phyloP scores from a whole-genome alignment of 2,329 filamentous ascomycete species.

The Xylaria sp. region DNA sequence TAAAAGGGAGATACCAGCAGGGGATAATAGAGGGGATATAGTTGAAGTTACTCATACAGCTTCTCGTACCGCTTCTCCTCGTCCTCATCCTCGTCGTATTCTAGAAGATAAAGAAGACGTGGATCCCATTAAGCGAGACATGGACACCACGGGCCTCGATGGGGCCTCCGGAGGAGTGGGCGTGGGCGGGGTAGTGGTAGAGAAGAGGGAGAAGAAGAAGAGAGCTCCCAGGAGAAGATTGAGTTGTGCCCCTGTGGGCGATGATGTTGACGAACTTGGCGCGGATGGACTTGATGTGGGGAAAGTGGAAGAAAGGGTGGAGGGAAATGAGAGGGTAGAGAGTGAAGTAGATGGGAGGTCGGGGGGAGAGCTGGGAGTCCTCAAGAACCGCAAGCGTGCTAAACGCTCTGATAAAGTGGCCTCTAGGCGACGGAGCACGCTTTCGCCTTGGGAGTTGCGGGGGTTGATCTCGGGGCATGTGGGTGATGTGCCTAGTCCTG shows the following conservation, averaged over 20 bases:
- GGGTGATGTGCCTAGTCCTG: slow-evolving; percentile 40
- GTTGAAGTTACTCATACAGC: too few species aligned
- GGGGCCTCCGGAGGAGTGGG: too few species aligned
- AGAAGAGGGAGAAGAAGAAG: not conserved
- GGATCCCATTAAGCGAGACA: slow-evolving; percentile 47
- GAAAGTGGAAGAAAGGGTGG: too few species aligned
- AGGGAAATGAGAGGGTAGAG: not conserved
- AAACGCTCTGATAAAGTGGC: slow-evolving; percentile 65
- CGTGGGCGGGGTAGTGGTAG: not conserved
- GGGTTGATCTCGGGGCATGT: slow-evolving; percentile 69
- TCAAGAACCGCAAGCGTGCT: slow-evolving; percentile 49
- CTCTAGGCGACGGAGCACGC: slow-evolving; percentile 76
- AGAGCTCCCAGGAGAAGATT: slow-evolving; percentile 18
- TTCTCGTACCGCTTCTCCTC: too few species aligned
- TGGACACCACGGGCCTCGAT: slow-evolving; percentile 7
- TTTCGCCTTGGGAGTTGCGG: slow-evolving; percentile 80
- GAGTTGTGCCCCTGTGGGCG: not conserved
- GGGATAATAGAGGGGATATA: not conserved
- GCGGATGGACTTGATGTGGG: too few species aligned
- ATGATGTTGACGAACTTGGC: slow-evolving; percentile 29
- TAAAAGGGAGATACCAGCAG: not conserved
- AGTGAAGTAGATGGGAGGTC: not conserved
- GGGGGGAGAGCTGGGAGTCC: not conserved
- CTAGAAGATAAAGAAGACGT: slow-evolving; percentile 32
- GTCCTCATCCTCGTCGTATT: too few species aligned